Base-by-base conservation (phyloP, 2,329 filamentous ascomycete species). In the Hypoxylon rubiginosum region DNA sequence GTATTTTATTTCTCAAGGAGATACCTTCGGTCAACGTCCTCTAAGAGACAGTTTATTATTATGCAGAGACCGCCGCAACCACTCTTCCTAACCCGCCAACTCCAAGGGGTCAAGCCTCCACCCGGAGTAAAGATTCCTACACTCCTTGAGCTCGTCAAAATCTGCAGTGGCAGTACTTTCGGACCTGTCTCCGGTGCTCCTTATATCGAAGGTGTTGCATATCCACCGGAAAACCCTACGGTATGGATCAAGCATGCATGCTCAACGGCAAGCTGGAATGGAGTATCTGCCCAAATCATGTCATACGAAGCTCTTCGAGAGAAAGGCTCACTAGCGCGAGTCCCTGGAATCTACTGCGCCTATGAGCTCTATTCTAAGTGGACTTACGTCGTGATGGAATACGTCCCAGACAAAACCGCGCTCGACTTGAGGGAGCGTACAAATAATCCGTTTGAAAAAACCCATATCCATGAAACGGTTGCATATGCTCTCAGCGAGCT, bases 371-470 rank as follows among this genome's bases (percentile, higher is more conserved):
- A 7, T 9, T 9, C 13, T 15, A 43, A 43, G 39, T 43, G 39
- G 39, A 43, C 39, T 19, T 43, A 43, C n/a, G 17, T 43, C 39
- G 39, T 43, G 39, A 43, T 43, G 39, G 15, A 43, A 43, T 43
- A 43, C n/a, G 39, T 43, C 39, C 39, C 39, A 19, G 39, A 43
- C n/a, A 6, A 4, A 9, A 43, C 17, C 39, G 39, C 39, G 1
- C 39, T 43, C 39, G n/a, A 4, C 13, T 19, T 43, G n/a, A 19
- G 15, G 17, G 39, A 43, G 9, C 5, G n/a, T 43, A 7, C 5
- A 17, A 15, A 7, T 3, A 17, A 15, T 9, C 15, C n/a, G n/a
- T 19, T 19, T 17, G n/a, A 19, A 19, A 43, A 9, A 9, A n/a
- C 1, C 5, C 39, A 9, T 3, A 43, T 19, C 17, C 5, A 17